phyloP scores from a whole-genome alignment of 148 eudicot species.

The Chenopodium suecicum region DNA sequence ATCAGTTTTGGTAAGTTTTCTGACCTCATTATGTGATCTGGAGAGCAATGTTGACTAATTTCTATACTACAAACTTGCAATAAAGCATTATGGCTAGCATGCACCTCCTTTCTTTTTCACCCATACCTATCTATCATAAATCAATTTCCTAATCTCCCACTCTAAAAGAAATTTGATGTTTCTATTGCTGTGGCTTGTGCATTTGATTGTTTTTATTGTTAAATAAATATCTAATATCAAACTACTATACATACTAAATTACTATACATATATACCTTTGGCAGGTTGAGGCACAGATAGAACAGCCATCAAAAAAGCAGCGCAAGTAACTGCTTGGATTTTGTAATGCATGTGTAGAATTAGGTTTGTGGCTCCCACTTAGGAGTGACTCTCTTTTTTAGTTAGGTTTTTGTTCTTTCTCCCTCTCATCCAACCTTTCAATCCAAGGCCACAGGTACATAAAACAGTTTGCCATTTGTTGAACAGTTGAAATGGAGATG shows the following conservation, averaged over 20 bases:
- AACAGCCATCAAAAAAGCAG: slow-evolving; percentile 52
- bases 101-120: background rate
- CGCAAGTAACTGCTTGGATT: slow-evolving; percentile 43
- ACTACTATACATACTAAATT: too few species aligned
- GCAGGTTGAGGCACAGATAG: slow-evolving; percentile 56
- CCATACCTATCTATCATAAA: background rate
- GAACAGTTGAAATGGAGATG: background rate
- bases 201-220: background rate
- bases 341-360: slow-evolving; percentile 5
- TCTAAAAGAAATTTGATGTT: background rate
- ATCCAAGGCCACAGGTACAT: slow-evolving; percentile 1
- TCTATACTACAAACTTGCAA: background rate
- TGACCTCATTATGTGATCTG: background rate
- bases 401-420: background rate
- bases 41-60: too few species aligned
- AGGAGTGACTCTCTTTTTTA: slow-evolving; percentile 9
- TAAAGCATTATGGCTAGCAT: background rate
- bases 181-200: background rate
- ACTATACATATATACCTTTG: background rate
- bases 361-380: slow-evolving; percentile 24
- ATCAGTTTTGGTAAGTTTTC: slow-evolving; percentile 49
- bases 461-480: slow-evolving; percentile 6
- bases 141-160: background rate
- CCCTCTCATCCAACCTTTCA: background rate
- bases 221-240: background rate